Evolutionary conservation across 2,329 filamentous ascomycete species (phyloP), one percentile per base, ranked within the genome.

Genomic region (Bipolaris victoriae): DNA sequence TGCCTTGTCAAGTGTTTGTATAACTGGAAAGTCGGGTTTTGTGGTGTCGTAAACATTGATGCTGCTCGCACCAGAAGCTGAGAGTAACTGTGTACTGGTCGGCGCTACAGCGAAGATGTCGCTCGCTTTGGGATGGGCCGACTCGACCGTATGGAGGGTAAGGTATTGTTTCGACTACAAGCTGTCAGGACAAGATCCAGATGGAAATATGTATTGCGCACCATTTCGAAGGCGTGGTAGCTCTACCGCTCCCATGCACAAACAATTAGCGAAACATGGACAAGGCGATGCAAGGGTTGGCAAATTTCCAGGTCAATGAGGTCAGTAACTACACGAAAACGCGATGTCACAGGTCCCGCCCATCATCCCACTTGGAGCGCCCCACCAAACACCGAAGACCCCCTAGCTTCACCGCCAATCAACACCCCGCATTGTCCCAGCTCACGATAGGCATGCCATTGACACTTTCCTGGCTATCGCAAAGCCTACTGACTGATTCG

Each of bases 111-210:
- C 88, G 78, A 93, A 97, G 63, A 97, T 90, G 74, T 96, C 91
- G 63, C 89, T 89, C 7, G 67, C 66, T 33, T 68, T 66, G 65
- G 87, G 82, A 78, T 97, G 92, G 62, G 91, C 92, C 81, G 92
- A 86, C 75, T 96, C 90, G 76, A 97, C 86, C 41, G 92, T 94
- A 77, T 97, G 91, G 66, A 90, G 90, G 71, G 94, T 96, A 62
- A 99, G 86, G 77, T 97, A 99, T 88, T 98, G 95, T 82, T 98
- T 98, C 54, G 95, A 99, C 95, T 97, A 57, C 46, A 37, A 39
- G 20, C 4, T 33, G 47, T 72, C 56, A 68, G 60, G 22, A 45
- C 10, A 26, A 16, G 31, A 41, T 1, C 18, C 3, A 15, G 4
- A 22, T 11, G 18, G 36, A 18, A 24, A 18, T 36, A 11, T 15